Conservation (phyloP, 768 basidiomycete species). For the Tylopilus sp. region DNA sequence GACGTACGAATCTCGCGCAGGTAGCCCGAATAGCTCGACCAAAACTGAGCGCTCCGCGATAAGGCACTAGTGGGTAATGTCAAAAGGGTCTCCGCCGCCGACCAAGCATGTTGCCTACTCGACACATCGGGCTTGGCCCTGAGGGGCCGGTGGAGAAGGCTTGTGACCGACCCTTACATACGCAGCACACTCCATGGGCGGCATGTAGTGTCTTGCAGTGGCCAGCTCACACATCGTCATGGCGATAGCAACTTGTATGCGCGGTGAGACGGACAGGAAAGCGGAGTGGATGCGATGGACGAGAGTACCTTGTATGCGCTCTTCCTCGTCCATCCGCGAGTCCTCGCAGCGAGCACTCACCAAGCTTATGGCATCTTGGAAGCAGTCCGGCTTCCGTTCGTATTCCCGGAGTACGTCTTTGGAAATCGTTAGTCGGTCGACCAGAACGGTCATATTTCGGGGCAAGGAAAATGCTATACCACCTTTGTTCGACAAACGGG, state of each 20-base stretch:
- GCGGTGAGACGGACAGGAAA: conserved; percentile 4
- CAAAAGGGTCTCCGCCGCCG: conserved; percentile 2
- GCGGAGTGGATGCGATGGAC: neutral
- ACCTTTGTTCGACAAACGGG: conserved; percentile 16
- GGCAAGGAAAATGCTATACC: too few species aligned
- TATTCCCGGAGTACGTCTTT: conserved; percentile 43
- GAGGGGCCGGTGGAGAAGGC: conserved; percentile 4
- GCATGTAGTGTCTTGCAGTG: conserved; percentile 63
- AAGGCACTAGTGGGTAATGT: conserved; percentile 48
- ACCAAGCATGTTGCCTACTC: conserved; percentile 36
- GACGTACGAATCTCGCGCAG: conserved; percentile 72
- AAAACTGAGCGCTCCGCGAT: conserved; percentile 75
- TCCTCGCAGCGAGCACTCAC: conserved; percentile 52
- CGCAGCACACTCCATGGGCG: conserved; percentile 60
- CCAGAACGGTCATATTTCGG: conserved; percentile 2
- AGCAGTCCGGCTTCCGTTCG: conserved; percentile 57
- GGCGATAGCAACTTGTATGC: conserved; percentile 61
- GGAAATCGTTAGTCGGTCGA: conserved; percentile 8
- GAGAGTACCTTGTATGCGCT: conserved; percentile 54
- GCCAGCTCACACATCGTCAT: conserved; percentile 81
- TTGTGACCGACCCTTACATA: conserved; percentile 9
- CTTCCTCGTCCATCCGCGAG: conserved; percentile 56
- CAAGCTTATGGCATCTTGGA: conserved; percentile 47
- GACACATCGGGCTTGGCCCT: conserved; percentile 46
- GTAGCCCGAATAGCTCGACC: conserved; percentile 85